Evolutionary conservation across 2,329 filamentous ascomycete species (phyloP), one percentile per base, ranked within the genome.

Genomic region (Alternaria gaisen): DNA sequence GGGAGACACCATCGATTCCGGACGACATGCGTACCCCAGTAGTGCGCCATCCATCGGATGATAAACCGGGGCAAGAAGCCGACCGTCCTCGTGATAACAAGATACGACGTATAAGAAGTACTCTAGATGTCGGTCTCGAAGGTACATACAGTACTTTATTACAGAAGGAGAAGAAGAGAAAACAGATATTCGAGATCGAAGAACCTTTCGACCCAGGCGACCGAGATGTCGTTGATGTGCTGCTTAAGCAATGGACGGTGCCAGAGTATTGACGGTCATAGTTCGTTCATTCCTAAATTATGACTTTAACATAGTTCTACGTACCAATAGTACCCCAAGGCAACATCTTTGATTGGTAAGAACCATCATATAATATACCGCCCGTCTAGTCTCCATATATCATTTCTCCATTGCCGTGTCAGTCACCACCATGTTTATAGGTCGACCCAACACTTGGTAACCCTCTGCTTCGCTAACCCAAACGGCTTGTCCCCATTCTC

Each of bases 371-470:
- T 38, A 1, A 9, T 3, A 9, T 38, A n/a, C 1, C 4, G 16
- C 7, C 16, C 34, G n/a, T 9, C 2, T n/a, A 4, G 6, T 4
- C 18, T 2, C 3, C 2, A 38, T 4, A 1, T 9, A 38, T 38
- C 0, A 20, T 41, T 7, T 5, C 18, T 5, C n/a, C 18, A 41
- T 14, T 18, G 8, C 18, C 34, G 10, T 10, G 3, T 11, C 10
- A 30, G 28, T 30, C 28, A 46, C 42, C n/a, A 30, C 12, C 30
- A 50, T 9, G 8, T 48, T 51, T 69, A 71, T 53, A 73, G 65
- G 60, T 75, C 65, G 42, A 75, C 72, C 63, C 68, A 75, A 42
- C 63, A 56, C 65, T 71, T 76, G 7, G 60, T 62, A 24, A 66
- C 41, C 11, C 53, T 54, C 61, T 77, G 73, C 60, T 65, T 67